Conservation (phyloP, 1,284 basidiomycete species). For the Hypsizygus ulmarius region DNA sequence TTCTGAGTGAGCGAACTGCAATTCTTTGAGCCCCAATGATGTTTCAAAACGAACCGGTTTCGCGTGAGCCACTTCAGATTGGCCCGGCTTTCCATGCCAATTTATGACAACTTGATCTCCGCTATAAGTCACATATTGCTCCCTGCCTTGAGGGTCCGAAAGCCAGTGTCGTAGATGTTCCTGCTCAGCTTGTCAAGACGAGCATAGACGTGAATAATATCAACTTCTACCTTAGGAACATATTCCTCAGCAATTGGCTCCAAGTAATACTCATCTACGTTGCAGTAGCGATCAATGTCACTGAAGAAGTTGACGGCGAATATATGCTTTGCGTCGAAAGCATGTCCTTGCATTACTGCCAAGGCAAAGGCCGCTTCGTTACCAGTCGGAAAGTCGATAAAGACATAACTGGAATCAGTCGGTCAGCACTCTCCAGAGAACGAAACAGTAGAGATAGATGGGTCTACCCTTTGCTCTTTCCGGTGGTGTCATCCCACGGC, state of each 20-base stretch:
- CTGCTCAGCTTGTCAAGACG: conserved; percentile 36
- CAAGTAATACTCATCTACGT: conserved; percentile 80
- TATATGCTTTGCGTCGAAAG: conserved; percentile 91
- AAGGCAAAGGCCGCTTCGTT: conserved; percentile 85
- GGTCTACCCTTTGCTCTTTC: conserved; percentile 84
- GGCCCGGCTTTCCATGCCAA: conserved; percentile 93
- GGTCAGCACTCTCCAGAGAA: conserved; percentile 5
- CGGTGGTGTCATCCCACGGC: conserved; percentile 79
- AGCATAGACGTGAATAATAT: background rate
- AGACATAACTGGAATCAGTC: conserved; percentile 65
- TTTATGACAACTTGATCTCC: conserved; percentile 89
- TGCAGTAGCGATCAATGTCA: conserved; percentile 86
- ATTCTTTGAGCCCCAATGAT: conserved; percentile 9
- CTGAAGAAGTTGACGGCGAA: conserved; percentile 91
- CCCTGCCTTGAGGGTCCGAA: conserved; percentile 87
- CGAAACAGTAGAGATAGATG: background rate
- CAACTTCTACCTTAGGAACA: conserved; percentile 61
- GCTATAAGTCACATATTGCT: conserved; percentile 95
- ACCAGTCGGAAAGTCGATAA: conserved; percentile 82
- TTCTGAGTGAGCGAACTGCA: conserved; percentile 14
- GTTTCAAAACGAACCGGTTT: conserved; percentile 57
- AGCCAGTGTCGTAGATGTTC: conserved; percentile 97
- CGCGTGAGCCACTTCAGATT: conserved; percentile 74
- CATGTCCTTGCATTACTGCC: conserved; percentile 77
- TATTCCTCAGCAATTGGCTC: conserved; percentile 83